A percentile compares a stretch with the other conserved stretches of the same genome.
phyloP scores from a whole-genome alignment of 2,329 filamentous ascomycete genomes.

The Fusarium ramigenum region DNA sequence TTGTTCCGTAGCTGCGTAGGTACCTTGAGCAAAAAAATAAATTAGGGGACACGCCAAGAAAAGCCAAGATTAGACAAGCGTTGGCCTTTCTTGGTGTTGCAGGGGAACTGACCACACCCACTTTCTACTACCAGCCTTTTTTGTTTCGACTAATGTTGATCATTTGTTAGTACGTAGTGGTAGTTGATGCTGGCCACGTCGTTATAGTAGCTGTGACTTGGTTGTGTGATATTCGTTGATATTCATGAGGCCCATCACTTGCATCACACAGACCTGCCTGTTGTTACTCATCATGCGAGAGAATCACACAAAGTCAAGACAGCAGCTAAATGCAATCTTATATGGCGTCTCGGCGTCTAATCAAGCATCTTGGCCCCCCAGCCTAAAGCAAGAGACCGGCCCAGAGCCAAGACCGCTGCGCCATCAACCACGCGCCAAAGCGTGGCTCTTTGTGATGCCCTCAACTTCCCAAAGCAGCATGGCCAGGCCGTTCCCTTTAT shows the following conservation, averaged over 20 bases:
- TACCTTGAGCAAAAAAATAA: not conserved
- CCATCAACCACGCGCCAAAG: constrained; percentile 22
- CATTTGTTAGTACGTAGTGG: not conserved
- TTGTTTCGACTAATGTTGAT: not conserved
- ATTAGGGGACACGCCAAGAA: constrained; percentile 28
- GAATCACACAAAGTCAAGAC: not conserved
- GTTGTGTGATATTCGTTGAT: not conserved
- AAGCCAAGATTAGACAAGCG: constrained; percentile 32
- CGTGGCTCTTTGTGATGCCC: constrained; percentile 24
- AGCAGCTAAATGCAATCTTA: constrained; percentile 4
- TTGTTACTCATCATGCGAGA: not conserved
- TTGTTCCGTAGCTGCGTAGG: not conserved
- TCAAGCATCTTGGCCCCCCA: constrained; percentile 29
- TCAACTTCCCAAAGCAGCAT: constrained; percentile 18
- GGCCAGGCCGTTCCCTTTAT: constrained; percentile 6
- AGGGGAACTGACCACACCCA: not conserved
- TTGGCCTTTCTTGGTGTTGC: constrained; percentile 20
- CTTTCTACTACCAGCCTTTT: constrained; percentile 9
- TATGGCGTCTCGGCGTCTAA: constrained; percentile 16
- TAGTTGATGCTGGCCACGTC: constrained; percentile 10
- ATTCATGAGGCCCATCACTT: not conserved
- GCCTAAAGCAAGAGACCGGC: not conserved
- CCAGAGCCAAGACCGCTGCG: constrained; percentile 21
- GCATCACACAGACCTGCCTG: not conserved
- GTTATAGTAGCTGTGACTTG: not conserved